A percentile compares a stretch with the other conserved stretches of the same genome.
Conservation (phyloP, 768 basidiomycete genomes). For the Boletus tylopilopsis region DNA sequence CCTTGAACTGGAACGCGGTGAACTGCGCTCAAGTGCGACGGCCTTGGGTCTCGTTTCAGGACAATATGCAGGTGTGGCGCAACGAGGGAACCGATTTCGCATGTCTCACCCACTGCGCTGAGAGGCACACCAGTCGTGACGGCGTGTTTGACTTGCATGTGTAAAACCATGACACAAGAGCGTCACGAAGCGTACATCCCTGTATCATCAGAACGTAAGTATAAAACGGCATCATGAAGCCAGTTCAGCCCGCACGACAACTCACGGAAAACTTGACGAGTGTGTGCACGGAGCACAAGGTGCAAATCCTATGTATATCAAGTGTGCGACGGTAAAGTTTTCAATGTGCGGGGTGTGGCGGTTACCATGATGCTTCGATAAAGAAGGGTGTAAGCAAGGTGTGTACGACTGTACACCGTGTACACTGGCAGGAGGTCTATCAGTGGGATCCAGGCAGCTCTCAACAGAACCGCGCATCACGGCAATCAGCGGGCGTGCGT, state of each 20-base stretch:
- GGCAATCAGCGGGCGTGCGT: constrained; percentile 14
- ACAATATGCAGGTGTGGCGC: constrained; percentile 18
- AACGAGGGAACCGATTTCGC: constrained; percentile 10
- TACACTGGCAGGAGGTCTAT: background rate
- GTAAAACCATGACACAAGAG: background rate
- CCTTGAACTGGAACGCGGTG: no score
- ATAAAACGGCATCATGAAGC: background rate
- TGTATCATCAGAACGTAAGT: constrained; percentile 7
- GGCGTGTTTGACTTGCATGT: background rate
- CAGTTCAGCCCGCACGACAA: background rate
- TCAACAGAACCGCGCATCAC: background rate
- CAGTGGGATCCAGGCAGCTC: no score
- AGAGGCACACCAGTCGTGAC: background rate
- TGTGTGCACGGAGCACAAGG: background rate
- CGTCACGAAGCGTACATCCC: background rate
- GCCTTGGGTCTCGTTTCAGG: background rate
- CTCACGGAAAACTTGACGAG: background rate
- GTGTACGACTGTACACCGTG: background rate
- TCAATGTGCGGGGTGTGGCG: background rate
- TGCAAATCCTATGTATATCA: background rate
- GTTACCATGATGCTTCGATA: constrained; percentile 9
- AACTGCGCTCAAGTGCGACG: no score
- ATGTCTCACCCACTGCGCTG: constrained; percentile 2
- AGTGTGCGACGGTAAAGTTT: background rate
- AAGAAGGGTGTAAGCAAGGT: background rate